Percentiles rank a stretch among this genome's conserved stretches.
phyloP scores from a whole-genome alignment of 2,329 filamentous ascomycete species.

The Neonectria magnoliae region DNA sequence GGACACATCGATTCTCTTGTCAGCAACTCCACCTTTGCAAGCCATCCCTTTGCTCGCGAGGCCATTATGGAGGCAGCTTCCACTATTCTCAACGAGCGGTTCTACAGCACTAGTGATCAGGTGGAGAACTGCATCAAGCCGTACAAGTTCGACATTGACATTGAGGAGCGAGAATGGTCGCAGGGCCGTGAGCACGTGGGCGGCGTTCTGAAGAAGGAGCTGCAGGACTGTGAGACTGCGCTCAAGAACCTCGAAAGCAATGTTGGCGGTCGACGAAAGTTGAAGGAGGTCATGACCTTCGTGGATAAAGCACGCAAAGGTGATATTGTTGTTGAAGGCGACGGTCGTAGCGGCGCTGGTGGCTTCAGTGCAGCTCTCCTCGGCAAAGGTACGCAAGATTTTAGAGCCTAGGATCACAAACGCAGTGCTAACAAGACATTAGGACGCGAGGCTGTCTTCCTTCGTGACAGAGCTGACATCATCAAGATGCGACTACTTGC shows the following conservation, averaged over 20 bases:
- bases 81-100: slow-evolving; percentile 90
- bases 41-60: slow-evolving; percentile 90
- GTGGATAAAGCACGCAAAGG: slow-evolving; percentile 90
- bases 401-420: not conserved
- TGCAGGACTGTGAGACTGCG: slow-evolving; percentile 84
- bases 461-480: slow-evolving; percentile 89
- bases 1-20: slow-evolving; percentile 83
- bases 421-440: slow-evolving; percentile 39
- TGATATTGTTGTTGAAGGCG: slow-evolving; percentile 84
- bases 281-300: slow-evolving; percentile 89
- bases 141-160: slow-evolving; percentile 97
- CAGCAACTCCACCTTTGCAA: slow-evolving; percentile 81
- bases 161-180: slow-evolving; percentile 89
- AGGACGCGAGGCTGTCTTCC: slow-evolving; percentile 94
- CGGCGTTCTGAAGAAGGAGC: slow-evolving; percentile 84
- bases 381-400: slow-evolving; percentile 71
- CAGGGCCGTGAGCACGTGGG: slow-evolving; percentile 86
- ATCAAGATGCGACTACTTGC: slow-evolving; percentile 90
- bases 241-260: slow-evolving; percentile 78
- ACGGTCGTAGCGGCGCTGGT: slow-evolving; percentile 85
- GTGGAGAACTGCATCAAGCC: slow-evolving; percentile 99
- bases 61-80: slow-evolving; percentile 93
- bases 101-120: slow-evolving; percentile 97
- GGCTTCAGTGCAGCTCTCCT: slow-evolving; percentile 91
- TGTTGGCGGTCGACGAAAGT: slow-evolving; percentile 84